Evolutionary conservation across 23 red algal species (phyloP), one percentile per base, ranked within the genome.

Genomic region (Gracilaria caudata): DNA sequence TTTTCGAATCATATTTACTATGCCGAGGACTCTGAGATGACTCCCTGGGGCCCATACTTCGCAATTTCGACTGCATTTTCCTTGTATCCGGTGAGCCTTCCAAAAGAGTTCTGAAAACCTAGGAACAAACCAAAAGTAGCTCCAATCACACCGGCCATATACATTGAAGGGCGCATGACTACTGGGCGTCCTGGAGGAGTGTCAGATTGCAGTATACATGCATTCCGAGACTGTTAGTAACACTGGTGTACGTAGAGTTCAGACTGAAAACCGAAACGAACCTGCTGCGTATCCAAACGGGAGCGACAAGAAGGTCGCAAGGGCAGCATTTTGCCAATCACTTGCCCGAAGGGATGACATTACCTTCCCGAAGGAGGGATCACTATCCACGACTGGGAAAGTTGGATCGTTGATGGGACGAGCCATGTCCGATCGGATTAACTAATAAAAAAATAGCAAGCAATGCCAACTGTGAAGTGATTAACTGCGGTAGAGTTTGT

Each of bases 261-360:
- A 59, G 44, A 51, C 12, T 55, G 44, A 55, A 72, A 19, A 19
- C 26, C 43, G 61, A 59, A 56, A 89, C 85, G 51, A 39, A 89
- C 87, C 87, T 54, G 87, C 87, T 53, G 54, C 71, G 33, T 91
- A 91, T 14, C 87, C 87, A 71, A 91, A 91, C 33, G 87, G 87
- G 20, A 73, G 19, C 16, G 77, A 74, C 23, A 61, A 40, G 28
- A 55, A 61, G 17, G 87, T 82, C 14, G 66, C 87, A 32, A 91
- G 38, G 7, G 87, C 77, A 17, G 78, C 45, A 68, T 81, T 91
- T 44, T 76, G 76, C 87, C 87, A 91, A 43, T 91, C 87, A 45
- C 77, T 53, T 41, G 87, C 24, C 44, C 87, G 87, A 53, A 81
- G 79, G 21, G 87, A 56, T 60, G 77, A 51, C 41, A 91, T 72